Conservation (phyloP, 2,329 filamentous ascomycete species). For the Aspergillus japonicus region DNA sequence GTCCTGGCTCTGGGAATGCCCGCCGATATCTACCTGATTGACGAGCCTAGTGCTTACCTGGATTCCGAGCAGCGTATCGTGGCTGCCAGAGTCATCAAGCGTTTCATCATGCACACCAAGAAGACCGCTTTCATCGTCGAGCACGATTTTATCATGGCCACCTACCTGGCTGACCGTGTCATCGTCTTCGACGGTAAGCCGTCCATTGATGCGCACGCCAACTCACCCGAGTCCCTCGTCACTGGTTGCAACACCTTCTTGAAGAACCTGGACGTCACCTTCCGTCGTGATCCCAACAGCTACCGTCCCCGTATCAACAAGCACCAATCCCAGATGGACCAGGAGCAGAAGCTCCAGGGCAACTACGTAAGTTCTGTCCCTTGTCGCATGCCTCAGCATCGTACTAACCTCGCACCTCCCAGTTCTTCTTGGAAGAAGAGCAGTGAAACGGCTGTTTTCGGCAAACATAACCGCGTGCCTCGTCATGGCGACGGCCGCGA, state of each 20-base stretch:
- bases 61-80: conserved; percentile 99
- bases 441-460: conserved; percentile 64
- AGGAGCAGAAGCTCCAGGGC: conserved; percentile 90
- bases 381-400: neutral
- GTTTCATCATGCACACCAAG: conserved; percentile 99
- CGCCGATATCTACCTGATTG: conserved; percentile 97
- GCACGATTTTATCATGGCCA: conserved; percentile 99
- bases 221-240: conserved; percentile 84
- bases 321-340: conserved; percentile 88
- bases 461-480: conserved; percentile 40
- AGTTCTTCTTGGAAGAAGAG: conserved; percentile 96
- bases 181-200: conserved; percentile 98
- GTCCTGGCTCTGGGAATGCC: conserved; percentile 93
- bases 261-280: conserved; percentile 95
- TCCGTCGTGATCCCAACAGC: conserved; percentile 95
- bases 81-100: conserved; percentile 95
- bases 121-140: conserved; percentile 99
- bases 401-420: conserved; percentile 12
- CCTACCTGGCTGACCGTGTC: conserved; percentile 82
- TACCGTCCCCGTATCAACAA: conserved; percentile 99
- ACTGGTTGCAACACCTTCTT: conserved; percentile 96
- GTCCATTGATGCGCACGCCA: conserved; percentile 82
- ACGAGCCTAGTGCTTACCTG: conserved; percentile 95
- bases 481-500: conserved; percentile 37
- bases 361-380: conserved; percentile 70